Percentiles rank a stretch among this genome's conserved stretches.
phyloP scores from a whole-genome alignment of 2,329 filamentous ascomycete genomes.

The Botrytis sinoallii region DNA sequence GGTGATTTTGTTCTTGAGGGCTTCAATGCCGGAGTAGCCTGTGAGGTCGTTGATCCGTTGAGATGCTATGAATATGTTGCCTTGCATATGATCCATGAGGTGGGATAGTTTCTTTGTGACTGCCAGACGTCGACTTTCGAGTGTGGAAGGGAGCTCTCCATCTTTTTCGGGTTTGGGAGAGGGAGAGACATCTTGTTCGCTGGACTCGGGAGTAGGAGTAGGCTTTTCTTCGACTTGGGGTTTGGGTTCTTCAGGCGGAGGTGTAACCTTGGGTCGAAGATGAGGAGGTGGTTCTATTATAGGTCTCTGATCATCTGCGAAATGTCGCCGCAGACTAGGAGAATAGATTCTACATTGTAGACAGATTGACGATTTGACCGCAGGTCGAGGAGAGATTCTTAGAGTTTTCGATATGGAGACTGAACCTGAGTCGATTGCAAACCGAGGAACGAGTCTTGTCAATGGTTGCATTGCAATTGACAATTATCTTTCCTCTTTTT shows the following conservation, averaged over 20 bases:
- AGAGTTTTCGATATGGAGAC: slow-evolving; percentile 26
- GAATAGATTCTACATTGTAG: slow-evolving; percentile 43
- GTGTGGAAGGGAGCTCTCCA: slow-evolving; percentile 46
- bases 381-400: slow-evolving; percentile 26
- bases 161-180: slow-evolving; percentile 14
- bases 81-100: slow-evolving; percentile 86
- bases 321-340: slow-evolving; percentile 37
- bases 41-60: slow-evolving; percentile 92
- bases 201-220: not conserved
- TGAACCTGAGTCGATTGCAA: slow-evolving; percentile 32
- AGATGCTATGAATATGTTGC: slow-evolving; percentile 78
- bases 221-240: slow-evolving; percentile 10
- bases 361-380: slow-evolving; percentile 39
- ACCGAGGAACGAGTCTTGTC: slow-evolving; percentile 34
- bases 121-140: slow-evolving; percentile 44
- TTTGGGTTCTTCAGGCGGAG: slow-evolving; percentile 18
- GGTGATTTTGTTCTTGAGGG: slow-evolving; percentile 75
- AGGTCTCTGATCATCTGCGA: slow-evolving; percentile 29
- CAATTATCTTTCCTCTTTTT: slow-evolving; percentile 5
- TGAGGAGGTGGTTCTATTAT: slow-evolving; percentile 9
- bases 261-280: slow-evolving; percentile 14
- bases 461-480: slow-evolving; percentile 36
- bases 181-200: slow-evolving; percentile 9
- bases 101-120: slow-evolving; percentile 54
- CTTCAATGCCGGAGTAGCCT: slow-evolving; percentile 88